phyloP scores from a whole-genome alignment of 106 monocot species.

The Amphibolis antarctica region DNA sequence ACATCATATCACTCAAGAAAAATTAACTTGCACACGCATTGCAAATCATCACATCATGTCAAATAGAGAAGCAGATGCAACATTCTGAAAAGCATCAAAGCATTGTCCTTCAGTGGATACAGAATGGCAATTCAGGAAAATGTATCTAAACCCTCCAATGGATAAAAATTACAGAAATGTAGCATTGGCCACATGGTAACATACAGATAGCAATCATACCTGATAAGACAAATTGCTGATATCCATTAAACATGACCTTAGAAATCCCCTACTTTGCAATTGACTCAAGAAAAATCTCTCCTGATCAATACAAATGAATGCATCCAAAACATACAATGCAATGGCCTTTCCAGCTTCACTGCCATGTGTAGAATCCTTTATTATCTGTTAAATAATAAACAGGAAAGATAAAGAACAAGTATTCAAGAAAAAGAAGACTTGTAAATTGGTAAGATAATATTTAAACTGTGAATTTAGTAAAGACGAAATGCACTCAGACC shows the following conservation, averaged over 20 bases:
- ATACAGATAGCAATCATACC: constrained; percentile 24
- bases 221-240: constrained; percentile 54
- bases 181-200: neutral
- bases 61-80: no score
- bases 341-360: constrained; percentile 76
- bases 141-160: no score
- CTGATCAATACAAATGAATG: constrained; percentile 67
- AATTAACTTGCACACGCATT: no score
- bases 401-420: neutral
- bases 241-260: constrained; percentile 48
- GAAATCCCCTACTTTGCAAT: constrained; percentile 79
- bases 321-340: constrained; percentile 66
- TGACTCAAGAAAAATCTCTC: constrained; percentile 72
- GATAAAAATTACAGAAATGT: neutral
- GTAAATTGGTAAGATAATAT: no score
- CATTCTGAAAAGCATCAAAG: no score
- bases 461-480: no score
- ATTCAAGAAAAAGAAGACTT: neutral
- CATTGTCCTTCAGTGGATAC: no score
- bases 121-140: no score
- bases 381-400: constrained; percentile 27
- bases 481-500: no score
- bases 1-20: no score
- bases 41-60: no score
- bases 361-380: constrained; percentile 70